Evolutionary conservation across 2,329 filamentous ascomycete species (phyloP).

Genomic region (Talaromyces albobiverticillius): DNA sequence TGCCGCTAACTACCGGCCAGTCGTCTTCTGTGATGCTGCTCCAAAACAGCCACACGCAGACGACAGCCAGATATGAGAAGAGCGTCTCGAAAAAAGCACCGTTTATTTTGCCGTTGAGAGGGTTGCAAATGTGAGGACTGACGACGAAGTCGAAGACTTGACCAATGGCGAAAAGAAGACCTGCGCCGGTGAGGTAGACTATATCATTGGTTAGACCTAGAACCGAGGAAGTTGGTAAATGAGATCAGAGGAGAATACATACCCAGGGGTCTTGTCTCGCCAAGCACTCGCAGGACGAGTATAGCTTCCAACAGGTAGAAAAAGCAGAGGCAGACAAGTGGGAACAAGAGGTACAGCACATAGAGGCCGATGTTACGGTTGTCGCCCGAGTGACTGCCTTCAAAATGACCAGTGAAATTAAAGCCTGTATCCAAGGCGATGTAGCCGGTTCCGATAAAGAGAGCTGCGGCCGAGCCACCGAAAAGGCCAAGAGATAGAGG

Average conservation of each 20-base stretch:
- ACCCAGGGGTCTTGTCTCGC: conserved; percentile 87
- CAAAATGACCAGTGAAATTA: conserved; percentile 76
- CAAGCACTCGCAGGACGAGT: conserved; percentile 80
- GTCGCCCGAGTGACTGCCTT: conserved; percentile 52
- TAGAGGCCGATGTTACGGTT: conserved; percentile 84
- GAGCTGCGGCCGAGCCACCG: conserved; percentile 62
- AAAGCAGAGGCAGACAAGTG: conserved; percentile 81
- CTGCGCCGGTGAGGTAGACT: conserved; percentile 73
- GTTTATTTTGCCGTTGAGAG: conserved; percentile 81
- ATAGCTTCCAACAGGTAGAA: conserved; percentile 83
- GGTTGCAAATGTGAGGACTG: conserved; percentile 85
- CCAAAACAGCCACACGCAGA: conserved; percentile 92
- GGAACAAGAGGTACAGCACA: conserved; percentile 86
- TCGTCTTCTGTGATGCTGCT: conserved; percentile 98
- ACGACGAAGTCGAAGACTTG: conserved; percentile 96
- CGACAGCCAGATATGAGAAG: conserved; percentile 82
- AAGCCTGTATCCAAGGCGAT: conserved; percentile 93
- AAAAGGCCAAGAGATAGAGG: conserved; percentile 76
- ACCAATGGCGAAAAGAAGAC: conserved; percentile 80
- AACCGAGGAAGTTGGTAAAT: not conserved
- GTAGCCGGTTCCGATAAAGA: conserved; percentile 91
- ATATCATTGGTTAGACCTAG: conserved; percentile 8
- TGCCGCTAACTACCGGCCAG: conserved; percentile 66
- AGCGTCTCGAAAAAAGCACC: conserved; percentile 89
- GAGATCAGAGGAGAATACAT: conserved; percentile 35